These are phyloP conservation scores for Suillus placidus DNA, from an alignment of 768 basidiomycete genomes.

Conservation along the genomic window DNA sequence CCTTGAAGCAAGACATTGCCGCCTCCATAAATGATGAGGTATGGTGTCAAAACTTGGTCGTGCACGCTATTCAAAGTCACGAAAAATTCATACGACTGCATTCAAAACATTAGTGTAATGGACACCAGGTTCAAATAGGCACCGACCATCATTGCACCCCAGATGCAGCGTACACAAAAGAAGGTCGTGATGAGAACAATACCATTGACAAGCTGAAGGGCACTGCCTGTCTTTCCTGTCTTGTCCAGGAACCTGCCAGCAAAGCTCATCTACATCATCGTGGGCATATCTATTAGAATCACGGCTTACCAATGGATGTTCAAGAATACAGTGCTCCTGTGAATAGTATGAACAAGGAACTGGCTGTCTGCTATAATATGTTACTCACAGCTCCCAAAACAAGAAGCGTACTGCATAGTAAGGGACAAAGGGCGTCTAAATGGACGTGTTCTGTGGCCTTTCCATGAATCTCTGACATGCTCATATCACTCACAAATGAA, in stretches of 20 bases:
- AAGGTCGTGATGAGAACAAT: constrained; percentile 66
- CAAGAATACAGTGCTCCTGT: constrained; percentile 81
- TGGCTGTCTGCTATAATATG: background rate
- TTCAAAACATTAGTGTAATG: constrained; percentile 2
- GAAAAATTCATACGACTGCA: constrained; percentile 69
- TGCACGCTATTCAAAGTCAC: constrained; percentile 58
- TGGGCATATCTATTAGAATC: background rate
- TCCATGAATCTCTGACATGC: background rate
- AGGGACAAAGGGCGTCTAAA: constrained; percentile 70
- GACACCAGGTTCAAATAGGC: background rate
- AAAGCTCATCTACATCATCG: constrained; percentile 1
- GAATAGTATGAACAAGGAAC: constrained; percentile 10
- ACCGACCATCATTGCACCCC: constrained; percentile 56
- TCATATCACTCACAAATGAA: constrained; percentile 59
- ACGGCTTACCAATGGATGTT: constrained; percentile 78
- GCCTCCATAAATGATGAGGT: constrained; percentile 51
- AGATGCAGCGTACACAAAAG: constrained; percentile 69
- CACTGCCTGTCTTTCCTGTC: constrained; percentile 68
- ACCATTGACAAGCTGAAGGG: constrained; percentile 72
- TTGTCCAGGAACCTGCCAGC: constrained; percentile 73
- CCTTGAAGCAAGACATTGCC: constrained; percentile 70
- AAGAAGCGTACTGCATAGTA: constrained; percentile 81
- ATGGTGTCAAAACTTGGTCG: constrained; percentile 52
- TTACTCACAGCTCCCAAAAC: constrained; percentile 75
- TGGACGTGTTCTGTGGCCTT: background rate